Base-by-base conservation (phyloP, 768 basidiomycete species). In the Thelephora ganbajun region DNA sequence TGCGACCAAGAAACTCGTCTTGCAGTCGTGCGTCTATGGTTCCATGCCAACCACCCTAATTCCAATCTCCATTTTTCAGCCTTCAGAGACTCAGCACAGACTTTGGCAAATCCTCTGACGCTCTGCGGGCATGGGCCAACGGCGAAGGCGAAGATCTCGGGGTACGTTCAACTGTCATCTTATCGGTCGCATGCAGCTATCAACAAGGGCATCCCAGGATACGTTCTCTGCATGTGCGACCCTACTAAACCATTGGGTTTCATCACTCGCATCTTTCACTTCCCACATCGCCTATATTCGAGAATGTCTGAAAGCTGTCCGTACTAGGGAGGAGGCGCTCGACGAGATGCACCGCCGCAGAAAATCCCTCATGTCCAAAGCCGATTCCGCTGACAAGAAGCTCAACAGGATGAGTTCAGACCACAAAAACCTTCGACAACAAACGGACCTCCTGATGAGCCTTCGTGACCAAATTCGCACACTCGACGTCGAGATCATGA, bases 321-420 rank as follows among this genome's bases (percentile, higher is more conserved):
- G 92, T 30, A 78, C 86, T 7, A 72, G 80, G 6, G 92, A 97
- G 60, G 92, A 97, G 59, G 69, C 66, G 2, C 72, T 96, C 2
- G 87, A 87, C 47, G 82, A 84, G 3, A 64, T 90, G 12, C 80
- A 78, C 54, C 75, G 80, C 12, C 73, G 82, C 14, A 70, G 90
- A 45, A 78, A 80, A 53, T 68, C 68, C 9, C 69, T 91, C 5
- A 71, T 69, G 9, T 63, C 72, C 20, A 83, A 83, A 52, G 85
- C 90, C 0, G 91, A 94, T 47, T 64, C 75, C 14, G 90, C 88
- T 2, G 90, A 94, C 54, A 85, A 73, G 68, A 94, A 93, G 60
- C 72, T 97, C 34, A 76, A 72, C 63, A 94, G 83, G 67, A 93
- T 96, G 91, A 74, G 73, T 52, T 72, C 84, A 0, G 88, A 92